Base-by-base conservation (phyloP, 164 flowering plant species). In the Houttuynia cordata region DNA sequence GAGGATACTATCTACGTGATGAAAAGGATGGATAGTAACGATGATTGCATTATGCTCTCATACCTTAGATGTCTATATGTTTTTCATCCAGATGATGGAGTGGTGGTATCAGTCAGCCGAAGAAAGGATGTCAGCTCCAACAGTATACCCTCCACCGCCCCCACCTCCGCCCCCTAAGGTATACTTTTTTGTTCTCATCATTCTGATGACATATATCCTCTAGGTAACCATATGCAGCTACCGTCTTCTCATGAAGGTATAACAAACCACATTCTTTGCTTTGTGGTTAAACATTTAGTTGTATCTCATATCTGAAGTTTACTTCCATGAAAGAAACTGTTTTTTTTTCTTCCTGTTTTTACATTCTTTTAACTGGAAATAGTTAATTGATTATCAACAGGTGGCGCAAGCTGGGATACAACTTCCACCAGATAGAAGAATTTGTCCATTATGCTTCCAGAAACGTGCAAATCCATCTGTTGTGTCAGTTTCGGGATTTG, bases 81-180 rank as follows among this genome's bases (percentile, higher is more conserved):
- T n/a, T n/a, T n/a, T 66, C n/a, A n/a, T 37, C 24, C 69, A 93
- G 99, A 94, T 91, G 97, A 94, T 94, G 97, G 97, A 94, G 63
- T 94, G 99, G 99, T 94, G 99, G 99, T 94, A 91, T 75, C 99
- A 94, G 64, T 94, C 97, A 67, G 99, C 99, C 21, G 99, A 91
- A 73, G 97, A 88, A 72, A 83, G 96, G 76, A 88, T 94, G 91
- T 83, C 89, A 61, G 97, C 96, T 65, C 99, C 99, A 60, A 87
- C 96, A 37, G 91, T 88, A 41, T 91, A 90, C 59, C 97, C 99
- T 15, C 95, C 99, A 21, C 99, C 97, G 8, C 97, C 97, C 24
- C 96, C 99, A 6, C 99, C 99, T 25, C 97, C 96, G 17, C 80
- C 88, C 24, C 97, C 99, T 40, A 87, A 91, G 91, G 99, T 91